These are phyloP conservation scores for Corrigiola litoralis DNA, from an alignment of 179 eudicot genomes.

Conservation along the genomic window DNA sequence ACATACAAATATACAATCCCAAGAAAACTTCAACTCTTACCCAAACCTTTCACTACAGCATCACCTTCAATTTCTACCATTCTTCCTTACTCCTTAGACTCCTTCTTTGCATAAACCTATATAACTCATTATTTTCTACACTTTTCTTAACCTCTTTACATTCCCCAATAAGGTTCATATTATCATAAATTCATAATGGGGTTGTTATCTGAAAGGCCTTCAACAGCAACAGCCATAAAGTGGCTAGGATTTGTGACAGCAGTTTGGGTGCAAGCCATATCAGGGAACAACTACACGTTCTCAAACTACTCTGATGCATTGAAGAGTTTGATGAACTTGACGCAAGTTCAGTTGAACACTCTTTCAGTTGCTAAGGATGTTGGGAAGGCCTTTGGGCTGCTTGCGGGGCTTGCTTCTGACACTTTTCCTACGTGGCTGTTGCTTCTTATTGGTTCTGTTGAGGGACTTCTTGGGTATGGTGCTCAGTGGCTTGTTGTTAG, in stretches of 20 bases:
- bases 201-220: slow-evolving; percentile 16
- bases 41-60: too few relatives aligned
- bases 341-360: slow-evolving; percentile 69
- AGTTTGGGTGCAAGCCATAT: slow-evolving; percentile 89
- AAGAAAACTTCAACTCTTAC: too few relatives aligned
- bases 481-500: slow-evolving; percentile 96
- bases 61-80: too few relatives aligned
- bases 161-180: too few relatives aligned
- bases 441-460: slow-evolving; percentile 77
- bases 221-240: slow-evolving; percentile 49
- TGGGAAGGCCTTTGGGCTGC: slow-evolving; percentile 83
- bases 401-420: slow-evolving; percentile 85
- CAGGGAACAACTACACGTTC: slow-evolving; percentile 96
- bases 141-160: too few relatives aligned
- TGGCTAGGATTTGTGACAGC: slow-evolving; percentile 95
- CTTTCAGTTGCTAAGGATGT: slow-evolving; percentile 95
- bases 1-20: too few relatives aligned
- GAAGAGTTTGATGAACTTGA: slow-evolving; percentile 68
- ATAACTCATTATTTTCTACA: too few relatives aligned
- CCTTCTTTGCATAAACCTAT: too few relatives aligned
- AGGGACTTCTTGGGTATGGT: slow-evolving; percentile 82
- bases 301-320: slow-evolving; percentile 88
- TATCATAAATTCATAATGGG: neutral
- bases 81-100: too few relatives aligned
- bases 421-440: slow-evolving; percentile 50